Percentiles rank a stretch among this genome's conserved stretches.
These are phyloP conservation scores for Talaromyces sp. DNA, from an alignment of 2,329 filamentous ascomycete genomes.

Conservation along the genomic window DNA sequence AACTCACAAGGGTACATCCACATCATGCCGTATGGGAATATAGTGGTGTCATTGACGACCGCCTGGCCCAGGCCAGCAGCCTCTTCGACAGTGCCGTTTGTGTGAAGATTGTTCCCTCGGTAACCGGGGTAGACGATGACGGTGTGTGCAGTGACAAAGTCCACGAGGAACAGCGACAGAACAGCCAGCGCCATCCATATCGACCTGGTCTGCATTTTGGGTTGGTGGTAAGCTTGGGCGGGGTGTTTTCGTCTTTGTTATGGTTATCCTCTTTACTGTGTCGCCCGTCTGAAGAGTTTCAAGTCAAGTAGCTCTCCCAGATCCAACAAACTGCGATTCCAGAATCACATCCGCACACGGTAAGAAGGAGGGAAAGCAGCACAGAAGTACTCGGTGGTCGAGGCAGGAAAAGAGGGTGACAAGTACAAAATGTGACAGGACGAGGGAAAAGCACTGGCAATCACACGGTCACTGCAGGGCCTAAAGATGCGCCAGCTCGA, in stretches of 20 bases:
- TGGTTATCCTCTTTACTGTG: neutral
- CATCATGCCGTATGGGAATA: constrained; percentile 84
- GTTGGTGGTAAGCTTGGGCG: neutral
- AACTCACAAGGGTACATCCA: constrained; percentile 90
- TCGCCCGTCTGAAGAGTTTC: neutral
- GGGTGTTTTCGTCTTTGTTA: neutral
- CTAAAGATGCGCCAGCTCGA: neutral
- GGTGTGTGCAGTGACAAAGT: constrained; percentile 54
- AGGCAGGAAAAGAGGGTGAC: neutral
- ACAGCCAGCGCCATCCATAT: constrained; percentile 10
- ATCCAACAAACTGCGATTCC: neutral
- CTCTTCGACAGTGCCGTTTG: constrained; percentile 56
- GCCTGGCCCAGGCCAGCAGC: constrained; percentile 43
- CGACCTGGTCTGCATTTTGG: constrained; percentile 7
- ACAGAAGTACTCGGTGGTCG: neutral
- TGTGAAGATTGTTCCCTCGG: constrained; percentile 79
- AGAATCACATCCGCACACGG: neutral
- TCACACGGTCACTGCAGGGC: neutral
- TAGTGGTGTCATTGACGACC: constrained; percentile 40
- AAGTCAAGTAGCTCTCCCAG: neutral
- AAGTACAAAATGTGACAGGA: neutral
- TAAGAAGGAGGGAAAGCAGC: neutral
- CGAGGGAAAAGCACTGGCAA: neutral
- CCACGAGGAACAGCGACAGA: constrained; percentile 19
- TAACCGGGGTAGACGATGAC: constrained; percentile 82